Base-by-base conservation (phyloP, 371 early-diverging fungal genomes). In the Smittium culicis region DNA sequence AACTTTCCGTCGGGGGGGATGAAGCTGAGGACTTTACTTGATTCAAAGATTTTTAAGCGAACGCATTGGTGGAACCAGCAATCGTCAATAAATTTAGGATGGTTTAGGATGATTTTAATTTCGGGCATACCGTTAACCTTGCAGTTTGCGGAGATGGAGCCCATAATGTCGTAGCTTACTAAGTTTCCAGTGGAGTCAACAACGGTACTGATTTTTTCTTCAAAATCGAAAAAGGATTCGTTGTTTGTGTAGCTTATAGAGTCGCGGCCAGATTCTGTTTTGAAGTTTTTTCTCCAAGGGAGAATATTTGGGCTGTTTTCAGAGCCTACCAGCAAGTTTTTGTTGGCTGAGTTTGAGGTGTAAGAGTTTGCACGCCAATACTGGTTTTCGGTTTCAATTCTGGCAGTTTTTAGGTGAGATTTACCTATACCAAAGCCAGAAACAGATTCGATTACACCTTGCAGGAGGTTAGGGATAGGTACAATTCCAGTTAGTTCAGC, bases 1-100 rank as follows among this genome's bases (percentile, higher is more conserved):
- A 93, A 93, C 35, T 82, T 83, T 3, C 94, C 94, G 76, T 96
- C 94, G 8, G 96, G 96, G 24, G 96, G 96, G 1, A 94, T 85
- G 82, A 94, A 96, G 1, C 89, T 90, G 25, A 96, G 75, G 1
- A 84, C 77, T 31, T 86, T 82, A 64, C 93, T 91, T 35, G 81
- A 79, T 64, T 90, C 88, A 84, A 87, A 95, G 65, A 88, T 87
- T 57, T 82, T 79, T 71, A 78, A 82, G 69, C 86, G 81, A 3
- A 94, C 93, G 72, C 92, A 92, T 0, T 89, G 92, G 77, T 96
- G 96, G 73, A 96, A 91, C 57, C 88, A 86, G 34, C 81, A 83
- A 73, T 90, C 90, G 66, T 89, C 91, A 67, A 96, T 81, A 2
- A 87, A 70, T 54, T 81, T 73, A 3, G 88, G 83, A 68, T 89